These are phyloP conservation scores for Pisolithus thermaeus DNA, from an alignment of 1,284 basidiomycete genomes.

Conservation along the genomic window DNA sequence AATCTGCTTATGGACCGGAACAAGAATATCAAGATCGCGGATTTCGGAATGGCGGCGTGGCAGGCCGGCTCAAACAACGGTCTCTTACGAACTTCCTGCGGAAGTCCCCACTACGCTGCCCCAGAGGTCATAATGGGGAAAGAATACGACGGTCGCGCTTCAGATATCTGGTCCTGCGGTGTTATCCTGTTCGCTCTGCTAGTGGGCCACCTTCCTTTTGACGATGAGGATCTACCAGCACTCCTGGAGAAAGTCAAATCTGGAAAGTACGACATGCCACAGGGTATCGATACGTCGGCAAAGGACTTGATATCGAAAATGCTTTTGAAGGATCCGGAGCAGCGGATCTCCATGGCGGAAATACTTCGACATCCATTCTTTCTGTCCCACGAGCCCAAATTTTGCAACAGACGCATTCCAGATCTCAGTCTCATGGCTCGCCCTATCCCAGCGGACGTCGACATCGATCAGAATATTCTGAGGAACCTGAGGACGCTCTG, in stretches of 20 bases:
- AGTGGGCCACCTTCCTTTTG: constrained; percentile 90
- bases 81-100: constrained; percentile 88
- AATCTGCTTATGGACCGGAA: constrained; percentile 85
- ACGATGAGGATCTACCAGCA: constrained; percentile 74
- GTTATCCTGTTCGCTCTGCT: constrained; percentile 93
- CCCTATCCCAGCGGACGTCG: constrained; percentile 53
- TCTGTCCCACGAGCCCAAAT: constrained; percentile 53
- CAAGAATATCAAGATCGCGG: constrained; percentile 93
- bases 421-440: constrained; percentile 62
- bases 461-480: constrained; percentile 88
- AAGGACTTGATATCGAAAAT: constrained; percentile 83
- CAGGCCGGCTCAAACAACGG: constrained; percentile 52
- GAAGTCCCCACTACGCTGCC: constrained; percentile 96
- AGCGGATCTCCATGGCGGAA: constrained; percentile 84
- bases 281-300: constrained; percentile 70
- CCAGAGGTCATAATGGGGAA: constrained; percentile 88
- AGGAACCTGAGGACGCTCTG: constrained; percentile 89
- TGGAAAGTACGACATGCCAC: constrained; percentile 83
- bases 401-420: constrained; percentile 49
- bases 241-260: constrained; percentile 82
- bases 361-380: constrained; percentile 92
- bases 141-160: constrained; percentile 83
- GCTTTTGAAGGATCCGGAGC: constrained; percentile 80
- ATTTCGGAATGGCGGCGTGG: constrained; percentile 99
- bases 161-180: constrained; percentile 99